Evolutionary conservation across 495 filamentous ascomycete species (phyloP).

Genomic region (Polyplosphaeria fusca): DNA sequence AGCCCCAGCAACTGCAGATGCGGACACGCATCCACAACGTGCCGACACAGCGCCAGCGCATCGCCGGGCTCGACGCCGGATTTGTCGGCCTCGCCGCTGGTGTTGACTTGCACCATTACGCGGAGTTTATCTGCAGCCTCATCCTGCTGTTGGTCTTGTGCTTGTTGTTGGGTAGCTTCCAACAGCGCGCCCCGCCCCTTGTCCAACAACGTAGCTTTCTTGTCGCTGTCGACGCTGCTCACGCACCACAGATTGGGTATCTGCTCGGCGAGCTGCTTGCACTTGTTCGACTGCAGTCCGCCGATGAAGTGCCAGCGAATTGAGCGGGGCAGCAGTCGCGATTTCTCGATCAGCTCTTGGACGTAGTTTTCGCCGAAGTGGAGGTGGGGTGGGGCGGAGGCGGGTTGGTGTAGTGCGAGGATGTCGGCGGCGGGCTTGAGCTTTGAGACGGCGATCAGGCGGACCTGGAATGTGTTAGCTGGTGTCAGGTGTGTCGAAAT

Average conservation of each 20-base stretch:
- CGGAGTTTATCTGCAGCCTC: conserved; percentile 49
- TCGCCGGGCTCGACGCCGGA: conserved; percentile 66
- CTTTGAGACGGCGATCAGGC: conserved; percentile 91
- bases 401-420: conserved; percentile 67
- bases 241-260: conserved; percentile 92
- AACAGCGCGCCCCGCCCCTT: conserved; percentile 63
- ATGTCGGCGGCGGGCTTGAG: conserved; percentile 88
- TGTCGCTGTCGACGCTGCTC: conserved; percentile 78
- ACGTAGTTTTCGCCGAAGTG: conserved; percentile 98
- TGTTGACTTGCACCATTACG: conserved; percentile 92
- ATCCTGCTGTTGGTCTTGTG: background rate
- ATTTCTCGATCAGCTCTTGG: conserved; percentile 87
- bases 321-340: conserved; percentile 65
- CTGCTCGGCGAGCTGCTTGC: conserved; percentile 74
- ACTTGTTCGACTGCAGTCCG: conserved; percentile 86
- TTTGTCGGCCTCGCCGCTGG: conserved; percentile 82
- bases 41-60: conserved; percentile 59
- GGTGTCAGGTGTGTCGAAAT: background rate
- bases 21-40: conserved; percentile 67
- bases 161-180: too few species aligned
- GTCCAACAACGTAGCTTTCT: conserved; percentile 80
- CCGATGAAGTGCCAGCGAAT: conserved; percentile 98
- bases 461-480: conserved; percentile 50
- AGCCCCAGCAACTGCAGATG: conserved; percentile 72
- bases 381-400: conserved; percentile 46